A percentile compares a stretch with the other conserved stretches of the same genome.
phyloP scores from a whole-genome alignment of 352 stramenopile genomes.

The Globisporangium polare region DNA sequence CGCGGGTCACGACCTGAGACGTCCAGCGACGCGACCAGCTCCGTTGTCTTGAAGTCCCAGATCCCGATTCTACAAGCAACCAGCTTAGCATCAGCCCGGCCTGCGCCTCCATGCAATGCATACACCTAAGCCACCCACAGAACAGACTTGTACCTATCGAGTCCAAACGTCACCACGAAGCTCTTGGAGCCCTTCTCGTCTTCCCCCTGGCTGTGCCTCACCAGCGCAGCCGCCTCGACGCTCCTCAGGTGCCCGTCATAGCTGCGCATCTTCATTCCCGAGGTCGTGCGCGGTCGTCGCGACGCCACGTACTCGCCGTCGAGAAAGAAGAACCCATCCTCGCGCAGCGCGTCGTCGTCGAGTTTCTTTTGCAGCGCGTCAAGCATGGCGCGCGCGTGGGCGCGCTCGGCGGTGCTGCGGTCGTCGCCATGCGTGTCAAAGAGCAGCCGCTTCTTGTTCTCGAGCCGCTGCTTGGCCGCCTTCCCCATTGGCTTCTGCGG shows the following conservation, averaged over 20 bases:
- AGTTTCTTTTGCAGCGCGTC: constrained; percentile 55
- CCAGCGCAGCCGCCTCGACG: constrained; percentile 21
- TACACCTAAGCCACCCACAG: no score
- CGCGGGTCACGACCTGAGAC: constrained; percentile 16
- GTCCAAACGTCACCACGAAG: constrained; percentile 42
- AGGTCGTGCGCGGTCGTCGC: constrained; percentile 34
- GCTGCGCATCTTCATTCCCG: constrained; percentile 48
- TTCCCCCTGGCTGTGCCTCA: background rate
- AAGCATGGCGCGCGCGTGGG: constrained; percentile 42
- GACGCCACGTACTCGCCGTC: constrained; percentile 37
- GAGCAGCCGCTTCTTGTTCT: constrained; percentile 40
- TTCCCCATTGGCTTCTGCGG: constrained; percentile 36
- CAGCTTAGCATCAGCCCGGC: background rate
- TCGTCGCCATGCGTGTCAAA: constrained; percentile 42
- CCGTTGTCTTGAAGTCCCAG: constrained; percentile 38
- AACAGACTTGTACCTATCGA: constrained; percentile 30
- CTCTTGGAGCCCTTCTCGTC: background rate
- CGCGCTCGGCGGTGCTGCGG: constrained; percentile 31
- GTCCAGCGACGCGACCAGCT: constrained; percentile 27
- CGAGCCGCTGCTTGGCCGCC: constrained; percentile 32
- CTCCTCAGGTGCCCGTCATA: constrained; percentile 31
- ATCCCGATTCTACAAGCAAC: constrained; percentile 27
- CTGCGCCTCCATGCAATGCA: background rate
- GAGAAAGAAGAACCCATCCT: constrained; percentile 66
- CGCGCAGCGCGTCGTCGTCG: constrained; percentile 51